phyloP scores from a whole-genome alignment of 441 rosid species.

The Adansonia gregorii region DNA sequence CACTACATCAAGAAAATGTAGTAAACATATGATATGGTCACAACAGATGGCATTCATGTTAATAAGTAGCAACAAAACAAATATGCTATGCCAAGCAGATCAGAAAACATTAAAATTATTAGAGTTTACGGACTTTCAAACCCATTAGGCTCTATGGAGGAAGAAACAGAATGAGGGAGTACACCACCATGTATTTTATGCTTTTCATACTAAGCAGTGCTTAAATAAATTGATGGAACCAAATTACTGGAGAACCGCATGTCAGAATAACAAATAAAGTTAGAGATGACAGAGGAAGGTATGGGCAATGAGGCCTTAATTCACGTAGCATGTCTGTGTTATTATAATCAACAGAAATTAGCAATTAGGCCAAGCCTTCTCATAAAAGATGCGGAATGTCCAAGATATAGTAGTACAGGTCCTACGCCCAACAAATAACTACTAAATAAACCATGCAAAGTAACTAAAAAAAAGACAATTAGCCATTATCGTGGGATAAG shows the following conservation, averaged over 20 bases:
- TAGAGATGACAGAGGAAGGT: neutral
- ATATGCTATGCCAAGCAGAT: neutral
- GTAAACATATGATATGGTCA: neutral
- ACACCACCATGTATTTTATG: slow-evolving; percentile 54
- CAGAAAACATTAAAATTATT: neutral
- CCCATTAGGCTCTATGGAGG: slow-evolving; percentile 43
- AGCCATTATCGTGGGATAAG: neutral
- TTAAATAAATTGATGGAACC: slow-evolving; percentile 38
- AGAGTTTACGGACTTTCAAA: slow-evolving; percentile 51
- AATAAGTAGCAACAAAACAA: neutral
- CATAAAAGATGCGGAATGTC: slow-evolving; percentile 75
- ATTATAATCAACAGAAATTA: neutral
- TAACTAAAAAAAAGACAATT: too few relatives aligned
- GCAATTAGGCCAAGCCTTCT: slow-evolving; percentile 52
- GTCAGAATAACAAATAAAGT: slow-evolving; percentile 8
- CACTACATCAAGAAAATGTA: neutral
- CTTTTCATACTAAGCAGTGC: slow-evolving; percentile 66
- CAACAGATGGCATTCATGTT: slow-evolving; percentile 15
- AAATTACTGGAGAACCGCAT: slow-evolving; percentile 10
- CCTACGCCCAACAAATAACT: slow-evolving; percentile 37
- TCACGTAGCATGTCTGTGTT: neutral
- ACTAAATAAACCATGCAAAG: too few relatives aligned
- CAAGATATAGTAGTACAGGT: slow-evolving; percentile 80
- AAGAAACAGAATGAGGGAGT: slow-evolving; percentile 47
- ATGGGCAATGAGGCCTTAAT: neutral